phyloP scores from a whole-genome alignment of 148 eudicot genomes.

The Rhododendron vialii region DNA sequence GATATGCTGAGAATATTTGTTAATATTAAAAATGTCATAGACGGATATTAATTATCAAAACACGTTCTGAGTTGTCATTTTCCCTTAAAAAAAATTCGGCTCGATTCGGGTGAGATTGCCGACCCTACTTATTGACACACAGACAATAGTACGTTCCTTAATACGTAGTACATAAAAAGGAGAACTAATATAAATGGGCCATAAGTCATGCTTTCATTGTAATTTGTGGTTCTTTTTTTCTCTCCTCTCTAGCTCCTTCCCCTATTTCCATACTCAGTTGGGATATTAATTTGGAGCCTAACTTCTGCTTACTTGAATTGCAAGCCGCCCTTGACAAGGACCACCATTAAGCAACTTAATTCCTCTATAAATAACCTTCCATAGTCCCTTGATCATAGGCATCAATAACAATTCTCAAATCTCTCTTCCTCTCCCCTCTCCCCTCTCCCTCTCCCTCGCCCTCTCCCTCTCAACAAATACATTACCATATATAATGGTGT shows the following conservation, averaged over 20 bases:
- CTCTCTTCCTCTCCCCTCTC: background rate
- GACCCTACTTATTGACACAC: too few species aligned
- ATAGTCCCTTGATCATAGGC: background rate
- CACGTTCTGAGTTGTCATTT: too few species aligned
- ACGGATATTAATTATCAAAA: too few species aligned
- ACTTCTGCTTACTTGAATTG: constrained; percentile 2
- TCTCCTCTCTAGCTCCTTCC: background rate
- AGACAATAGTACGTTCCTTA: too few species aligned
- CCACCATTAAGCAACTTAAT: background rate
- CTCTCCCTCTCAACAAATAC: background rate
- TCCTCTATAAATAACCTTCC: constrained; percentile 10
- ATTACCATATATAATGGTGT: background rate
- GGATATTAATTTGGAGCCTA: background rate
- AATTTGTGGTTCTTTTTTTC: too few species aligned
- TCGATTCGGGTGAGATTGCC: too few species aligned
- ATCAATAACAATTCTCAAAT: background rate
- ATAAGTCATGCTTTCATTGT: too few species aligned
- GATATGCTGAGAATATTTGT: too few species aligned
- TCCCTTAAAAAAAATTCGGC: too few species aligned
- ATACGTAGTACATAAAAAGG: too few species aligned
- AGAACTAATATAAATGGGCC: too few species aligned
- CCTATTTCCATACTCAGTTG: background rate
- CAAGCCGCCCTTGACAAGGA: background rate
- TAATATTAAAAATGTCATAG: too few species aligned
- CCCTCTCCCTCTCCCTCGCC: background rate